Evolutionary conservation across 768 basidiomycete species (phyloP).

Genomic region (Mycena pura): DNA sequence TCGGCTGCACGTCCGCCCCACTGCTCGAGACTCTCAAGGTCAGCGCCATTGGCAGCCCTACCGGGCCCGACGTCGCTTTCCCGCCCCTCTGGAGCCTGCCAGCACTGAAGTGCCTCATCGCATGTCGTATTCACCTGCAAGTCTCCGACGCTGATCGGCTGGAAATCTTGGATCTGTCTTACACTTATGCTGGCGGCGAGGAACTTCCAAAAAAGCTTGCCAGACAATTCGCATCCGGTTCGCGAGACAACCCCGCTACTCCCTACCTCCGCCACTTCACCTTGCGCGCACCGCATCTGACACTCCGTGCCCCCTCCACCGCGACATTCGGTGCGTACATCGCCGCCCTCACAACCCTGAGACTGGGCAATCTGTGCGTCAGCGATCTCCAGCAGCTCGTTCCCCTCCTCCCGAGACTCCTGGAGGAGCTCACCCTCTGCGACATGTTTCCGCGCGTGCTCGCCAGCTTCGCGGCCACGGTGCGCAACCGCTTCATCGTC

Average conservation of each 20-base stretch:
- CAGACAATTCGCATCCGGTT: background rate
- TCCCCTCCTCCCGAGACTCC: background rate
- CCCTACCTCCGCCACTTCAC: slow-evolving; percentile 11
- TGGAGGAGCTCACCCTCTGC: slow-evolving; percentile 4
- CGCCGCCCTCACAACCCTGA: background rate
- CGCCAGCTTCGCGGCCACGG: background rate
- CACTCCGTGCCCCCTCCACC: background rate
- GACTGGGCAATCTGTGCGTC: background rate
- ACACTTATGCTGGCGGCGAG: background rate
- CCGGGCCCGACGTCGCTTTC: no score
- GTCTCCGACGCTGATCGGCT: background rate
- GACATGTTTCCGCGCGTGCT: background rate
- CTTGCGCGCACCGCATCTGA: background rate
- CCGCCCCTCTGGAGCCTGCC: background rate
- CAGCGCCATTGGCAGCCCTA: background rate
- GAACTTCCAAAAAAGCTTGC: slow-evolving; percentile 2
- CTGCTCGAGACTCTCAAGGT: slow-evolving; percentile 3
- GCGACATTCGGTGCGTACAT: background rate
- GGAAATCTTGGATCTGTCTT: slow-evolving; percentile 2
- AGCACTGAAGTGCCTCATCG: background rate
- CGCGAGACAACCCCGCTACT: background rate
- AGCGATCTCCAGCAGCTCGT: background rate
- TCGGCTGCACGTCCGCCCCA: background rate
- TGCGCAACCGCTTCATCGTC: background rate
- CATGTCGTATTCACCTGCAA: background rate